These are phyloP conservation scores for Acacia crassicarpa DNA, from an alignment of 306 rosid genomes.

Conservation along the genomic window DNA sequence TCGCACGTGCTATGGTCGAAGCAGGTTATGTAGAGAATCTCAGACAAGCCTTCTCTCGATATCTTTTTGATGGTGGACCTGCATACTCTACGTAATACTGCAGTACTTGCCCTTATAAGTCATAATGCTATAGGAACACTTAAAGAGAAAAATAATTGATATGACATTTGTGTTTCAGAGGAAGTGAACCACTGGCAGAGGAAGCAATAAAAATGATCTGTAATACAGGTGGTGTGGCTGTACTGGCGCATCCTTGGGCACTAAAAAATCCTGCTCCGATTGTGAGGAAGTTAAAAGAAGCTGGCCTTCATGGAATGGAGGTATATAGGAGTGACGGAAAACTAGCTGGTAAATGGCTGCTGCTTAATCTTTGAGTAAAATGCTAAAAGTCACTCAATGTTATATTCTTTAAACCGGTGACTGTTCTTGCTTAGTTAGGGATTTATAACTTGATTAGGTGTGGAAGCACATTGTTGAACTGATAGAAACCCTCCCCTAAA, in stretches of 20 bases:
- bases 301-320: constrained; percentile 98
- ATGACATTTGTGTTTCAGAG: constrained; percentile 56
- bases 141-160: constrained; percentile 5
- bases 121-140: constrained; percentile 8
- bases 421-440: constrained; percentile 10
- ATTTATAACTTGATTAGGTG: constrained; percentile 9
- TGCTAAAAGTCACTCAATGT: not conserved
- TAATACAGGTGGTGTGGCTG: constrained; percentile 92
- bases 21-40: constrained; percentile 90
- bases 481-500: not conserved
- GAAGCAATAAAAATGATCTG: constrained; percentile 75
- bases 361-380: not conserved
- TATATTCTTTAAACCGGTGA: not conserved
- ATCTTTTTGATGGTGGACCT: constrained; percentile 95
- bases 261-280: constrained; percentile 72
- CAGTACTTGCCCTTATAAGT: constrained; percentile 30
- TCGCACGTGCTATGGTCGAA: constrained; percentile 94
- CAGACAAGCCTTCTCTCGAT: constrained; percentile 84
- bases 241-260: constrained; percentile 98
- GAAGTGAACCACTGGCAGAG: constrained; percentile 85
- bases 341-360: constrained; percentile 60
- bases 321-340: constrained; percentile 90
- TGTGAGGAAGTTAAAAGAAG: constrained; percentile 75
- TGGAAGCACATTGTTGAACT: not conserved
- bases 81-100: constrained; percentile 84